Percentiles rank a stretch among this genome's conserved stretches.
Conservation (phyloP, 257 asterid genomes). For the Voacanga thouarsii region DNA sequence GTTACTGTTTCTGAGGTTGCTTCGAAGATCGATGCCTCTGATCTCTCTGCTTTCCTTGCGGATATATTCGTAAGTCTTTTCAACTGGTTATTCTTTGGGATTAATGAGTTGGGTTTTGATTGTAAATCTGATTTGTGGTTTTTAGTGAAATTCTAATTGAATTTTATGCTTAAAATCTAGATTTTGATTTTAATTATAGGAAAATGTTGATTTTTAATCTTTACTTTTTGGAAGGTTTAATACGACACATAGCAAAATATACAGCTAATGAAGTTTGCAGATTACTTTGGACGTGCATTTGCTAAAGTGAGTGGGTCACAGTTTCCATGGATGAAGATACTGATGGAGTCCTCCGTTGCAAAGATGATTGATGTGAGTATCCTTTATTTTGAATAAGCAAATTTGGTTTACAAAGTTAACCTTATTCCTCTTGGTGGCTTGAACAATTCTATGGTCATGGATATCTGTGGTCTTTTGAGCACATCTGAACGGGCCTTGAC, state of each 20-base stretch:
- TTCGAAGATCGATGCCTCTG: slow-evolving; percentile 34
- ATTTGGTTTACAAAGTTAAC: background rate
- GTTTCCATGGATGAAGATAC: slow-evolving; percentile 47
- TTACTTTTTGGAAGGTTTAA: slow-evolving; percentile 21
- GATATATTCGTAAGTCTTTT: slow-evolving; percentile 28
- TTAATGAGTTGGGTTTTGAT: background rate
- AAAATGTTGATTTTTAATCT: background rate
- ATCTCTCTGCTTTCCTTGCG: slow-evolving; percentile 33
- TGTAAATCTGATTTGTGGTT: background rate
- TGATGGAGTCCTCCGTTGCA: slow-evolving; percentile 35
- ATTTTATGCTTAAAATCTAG: background rate
- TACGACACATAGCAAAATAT: slow-evolving; percentile 40
- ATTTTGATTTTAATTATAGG: background rate
- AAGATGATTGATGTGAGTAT: slow-evolving; percentile 48
- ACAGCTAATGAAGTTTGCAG: slow-evolving; percentile 46
- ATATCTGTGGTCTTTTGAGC: slow-evolving; percentile 26
- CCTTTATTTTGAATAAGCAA: background rate
- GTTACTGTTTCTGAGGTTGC: slow-evolving; percentile 45
- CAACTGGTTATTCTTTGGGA: background rate
- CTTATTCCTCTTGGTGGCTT: background rate
- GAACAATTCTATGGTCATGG: slow-evolving; percentile 14
- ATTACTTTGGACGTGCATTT: slow-evolving; percentile 44
- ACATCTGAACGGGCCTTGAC: slow-evolving; percentile 19
- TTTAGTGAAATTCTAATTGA: background rate
- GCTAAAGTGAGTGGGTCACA: slow-evolving; percentile 35